These are phyloP conservation scores for Poa annua DNA, from an alignment of 176 grass and related monocot genomes.

Conservation along the genomic window DNA sequence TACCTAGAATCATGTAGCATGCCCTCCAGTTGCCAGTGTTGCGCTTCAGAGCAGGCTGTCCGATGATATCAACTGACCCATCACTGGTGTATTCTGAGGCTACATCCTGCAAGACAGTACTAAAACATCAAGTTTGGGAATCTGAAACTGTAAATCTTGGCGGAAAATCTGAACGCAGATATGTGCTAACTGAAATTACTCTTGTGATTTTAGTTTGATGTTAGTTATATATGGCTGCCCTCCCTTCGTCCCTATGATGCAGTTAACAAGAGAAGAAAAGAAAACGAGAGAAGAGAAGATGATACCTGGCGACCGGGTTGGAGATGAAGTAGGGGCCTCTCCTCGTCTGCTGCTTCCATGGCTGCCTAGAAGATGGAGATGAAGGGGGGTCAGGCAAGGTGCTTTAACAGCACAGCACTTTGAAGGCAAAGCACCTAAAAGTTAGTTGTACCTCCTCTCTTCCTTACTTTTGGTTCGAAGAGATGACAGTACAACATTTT, in stretches of 20 bases:
- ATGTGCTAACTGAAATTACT: not conserved
- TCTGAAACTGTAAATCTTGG: not conserved
- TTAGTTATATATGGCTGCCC: not conserved
- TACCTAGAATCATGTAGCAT: conserved; percentile 41
- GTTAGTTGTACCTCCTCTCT: not conserved
- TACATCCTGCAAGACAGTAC: not conserved
- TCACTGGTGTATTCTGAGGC: conserved; percentile 8
- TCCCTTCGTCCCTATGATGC: not conserved
- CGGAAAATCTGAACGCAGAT: not conserved
- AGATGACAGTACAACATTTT: not conserved
- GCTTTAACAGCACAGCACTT: not conserved
- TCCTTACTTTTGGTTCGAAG: not conserved
- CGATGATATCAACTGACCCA: conserved; percentile 37
- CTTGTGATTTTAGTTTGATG: not conserved
- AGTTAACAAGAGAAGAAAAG: not conserved
- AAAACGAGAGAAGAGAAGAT: not conserved
- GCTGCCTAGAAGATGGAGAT: not conserved
- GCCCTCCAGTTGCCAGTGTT: conserved; percentile 46
- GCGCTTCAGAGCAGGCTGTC: conserved; percentile 43
- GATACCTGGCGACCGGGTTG: conserved; percentile 23
- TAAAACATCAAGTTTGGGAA: not conserved
- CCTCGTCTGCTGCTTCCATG: conserved; percentile 37
- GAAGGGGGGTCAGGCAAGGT: not conserved
- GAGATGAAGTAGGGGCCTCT: conserved; percentile 32
- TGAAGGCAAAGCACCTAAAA: not conserved